Conservation (phyloP, 2,329 filamentous ascomycete species). For the Hawksworthiomyces lignivorus region DNA sequence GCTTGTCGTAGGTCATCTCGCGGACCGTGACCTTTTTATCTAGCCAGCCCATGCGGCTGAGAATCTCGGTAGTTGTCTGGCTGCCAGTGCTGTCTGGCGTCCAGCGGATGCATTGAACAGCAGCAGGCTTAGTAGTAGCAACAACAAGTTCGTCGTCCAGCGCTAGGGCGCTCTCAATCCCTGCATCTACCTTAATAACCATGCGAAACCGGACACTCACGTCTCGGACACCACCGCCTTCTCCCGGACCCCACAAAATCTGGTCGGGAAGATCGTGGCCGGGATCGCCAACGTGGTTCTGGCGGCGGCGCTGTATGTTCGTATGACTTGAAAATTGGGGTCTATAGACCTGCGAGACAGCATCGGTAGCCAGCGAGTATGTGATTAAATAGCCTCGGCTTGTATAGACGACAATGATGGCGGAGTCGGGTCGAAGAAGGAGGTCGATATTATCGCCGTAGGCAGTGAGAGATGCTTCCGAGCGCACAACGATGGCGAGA, state of each 20-base stretch:
- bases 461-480: conserved; percentile 65
- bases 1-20: conserved; percentile 88
- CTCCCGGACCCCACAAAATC: conserved; percentile 67
- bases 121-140: conserved; percentile 81
- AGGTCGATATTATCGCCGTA: conserved; percentile 84
- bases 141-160: conserved; percentile 90
- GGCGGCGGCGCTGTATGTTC: conserved; percentile 54
- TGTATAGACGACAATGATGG: conserved; percentile 87
- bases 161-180: conserved; percentile 79
- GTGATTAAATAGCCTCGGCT: conserved; percentile 82
- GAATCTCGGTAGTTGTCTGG: conserved; percentile 84
- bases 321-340: conserved; percentile 66
- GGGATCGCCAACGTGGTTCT: conserved; percentile 53
- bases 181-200: conserved; percentile 96
- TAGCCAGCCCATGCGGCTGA: conserved; percentile 81
- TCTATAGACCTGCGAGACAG: conserved; percentile 75
- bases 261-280: conserved; percentile 49
- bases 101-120: conserved; percentile 97
- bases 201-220: conserved; percentile 88
- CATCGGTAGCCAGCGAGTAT: conserved; percentile 82
- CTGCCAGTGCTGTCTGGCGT: conserved; percentile 71
- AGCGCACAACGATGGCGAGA: conserved; percentile 77
- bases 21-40: conserved; percentile 66
- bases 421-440: conserved; percentile 81
- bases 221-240: conserved; percentile 75